Conservation (phyloP, 768 basidiomycete species). For the Lactifluus piperatus region DNA sequence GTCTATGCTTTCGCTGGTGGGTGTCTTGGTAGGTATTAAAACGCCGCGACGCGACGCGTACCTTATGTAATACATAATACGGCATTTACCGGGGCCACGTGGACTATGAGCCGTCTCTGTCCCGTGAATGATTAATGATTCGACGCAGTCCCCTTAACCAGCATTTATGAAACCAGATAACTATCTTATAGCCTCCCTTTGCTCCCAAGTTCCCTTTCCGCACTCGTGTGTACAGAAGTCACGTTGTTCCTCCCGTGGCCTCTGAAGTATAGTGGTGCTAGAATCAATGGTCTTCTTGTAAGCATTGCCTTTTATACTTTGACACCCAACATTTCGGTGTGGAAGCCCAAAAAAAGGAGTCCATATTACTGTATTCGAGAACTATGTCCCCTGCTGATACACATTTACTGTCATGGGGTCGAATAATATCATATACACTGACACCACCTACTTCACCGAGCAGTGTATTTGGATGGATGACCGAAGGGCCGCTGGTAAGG, state of each 20-base stretch:
- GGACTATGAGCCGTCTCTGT: too few species aligned
- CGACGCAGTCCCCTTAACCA: too few species aligned
- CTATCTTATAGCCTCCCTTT: neutral
- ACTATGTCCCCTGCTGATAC: neutral
- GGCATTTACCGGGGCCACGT: neutral
- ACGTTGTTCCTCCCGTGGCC: slow-evolving; percentile 26
- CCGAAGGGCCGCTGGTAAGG: too few species aligned
- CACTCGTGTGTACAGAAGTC: slow-evolving; percentile 30
- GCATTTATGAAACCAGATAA: neutral
- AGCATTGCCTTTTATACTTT: neutral
- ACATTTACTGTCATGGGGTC: neutral
- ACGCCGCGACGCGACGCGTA: slow-evolving; percentile 12
- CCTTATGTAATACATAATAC: neutral
- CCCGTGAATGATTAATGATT: too few species aligned
- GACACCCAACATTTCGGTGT: neutral
- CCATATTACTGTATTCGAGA: neutral
- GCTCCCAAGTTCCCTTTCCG: neutral
- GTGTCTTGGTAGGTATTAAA: too few species aligned
- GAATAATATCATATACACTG: too few species aligned
- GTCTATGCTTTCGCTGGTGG: neutral
- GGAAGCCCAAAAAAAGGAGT: slow-evolving; percentile 12
- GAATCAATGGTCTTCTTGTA: slow-evolving; percentile 18
- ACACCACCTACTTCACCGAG: too few species aligned
- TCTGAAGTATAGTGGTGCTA: slow-evolving; percentile 32
- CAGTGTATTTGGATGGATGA: too few species aligned